phyloP scores from a whole-genome alignment of 1,284 basidiomycete species.

The Trametes sp. region DNA sequence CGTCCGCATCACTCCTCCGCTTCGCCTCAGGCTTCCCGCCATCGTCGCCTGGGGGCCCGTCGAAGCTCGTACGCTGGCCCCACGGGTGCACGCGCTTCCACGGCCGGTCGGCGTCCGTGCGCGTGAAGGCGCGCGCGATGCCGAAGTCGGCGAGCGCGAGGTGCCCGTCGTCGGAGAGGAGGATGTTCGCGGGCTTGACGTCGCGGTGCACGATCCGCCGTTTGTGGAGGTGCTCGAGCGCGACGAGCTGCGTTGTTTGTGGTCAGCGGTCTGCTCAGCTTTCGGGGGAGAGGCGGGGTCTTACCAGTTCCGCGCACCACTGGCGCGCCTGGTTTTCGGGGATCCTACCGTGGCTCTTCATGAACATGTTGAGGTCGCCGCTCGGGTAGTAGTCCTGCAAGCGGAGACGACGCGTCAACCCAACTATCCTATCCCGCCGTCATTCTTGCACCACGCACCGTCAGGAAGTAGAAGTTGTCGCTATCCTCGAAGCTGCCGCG shows the following conservation, averaged over 20 bases:
- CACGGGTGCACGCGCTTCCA: constrained; percentile 26
- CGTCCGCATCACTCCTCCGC: constrained; percentile 18
- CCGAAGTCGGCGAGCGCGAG: constrained; percentile 75
- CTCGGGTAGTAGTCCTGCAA: constrained; percentile 34
- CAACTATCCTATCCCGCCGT: background rate
- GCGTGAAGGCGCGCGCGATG: constrained; percentile 59
- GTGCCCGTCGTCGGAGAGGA: constrained; percentile 70
- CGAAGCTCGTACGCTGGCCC: constrained; percentile 42
- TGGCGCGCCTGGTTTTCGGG: constrained; percentile 24
- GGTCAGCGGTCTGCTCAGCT: constrained; percentile 53
- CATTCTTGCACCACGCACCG: constrained; percentile 25
- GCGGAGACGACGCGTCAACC: background rate
- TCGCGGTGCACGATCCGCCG: constrained; percentile 48
- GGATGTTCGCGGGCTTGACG: constrained; percentile 66
- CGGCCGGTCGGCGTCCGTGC: constrained; percentile 34
- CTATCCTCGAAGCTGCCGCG: constrained; percentile 39
- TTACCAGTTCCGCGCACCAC: constrained; percentile 40
- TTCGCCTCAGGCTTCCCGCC: background rate
- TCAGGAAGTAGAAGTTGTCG: constrained; percentile 43
- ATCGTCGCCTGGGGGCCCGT: background rate
- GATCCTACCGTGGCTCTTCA: constrained; percentile 30
- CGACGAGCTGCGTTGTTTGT: constrained; percentile 27
- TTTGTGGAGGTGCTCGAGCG: constrained; percentile 51
- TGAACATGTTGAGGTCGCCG: constrained; percentile 34
- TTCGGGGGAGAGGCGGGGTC: background rate